Conservation (phyloP, 2,329 filamentous ascomycete species). For the Plectosphaerella plurivora region DNA sequence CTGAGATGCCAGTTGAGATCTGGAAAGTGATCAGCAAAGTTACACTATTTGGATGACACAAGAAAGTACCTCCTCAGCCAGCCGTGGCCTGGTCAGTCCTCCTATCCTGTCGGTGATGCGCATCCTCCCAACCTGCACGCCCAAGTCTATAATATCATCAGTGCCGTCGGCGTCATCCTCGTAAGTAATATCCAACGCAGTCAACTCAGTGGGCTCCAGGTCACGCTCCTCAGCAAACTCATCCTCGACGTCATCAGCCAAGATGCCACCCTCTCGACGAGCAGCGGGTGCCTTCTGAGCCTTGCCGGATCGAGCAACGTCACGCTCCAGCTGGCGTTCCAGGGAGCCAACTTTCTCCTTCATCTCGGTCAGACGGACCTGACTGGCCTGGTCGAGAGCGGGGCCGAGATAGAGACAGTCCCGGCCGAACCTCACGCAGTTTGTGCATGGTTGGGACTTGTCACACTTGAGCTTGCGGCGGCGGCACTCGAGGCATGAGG, state of each 20-base stretch:
- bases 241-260: conserved; percentile 48
- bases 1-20: conserved; percentile 29
- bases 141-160: conserved; percentile 66
- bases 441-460: conserved; percentile 66
- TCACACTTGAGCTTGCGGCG: conserved; percentile 76
- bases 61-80: conserved; percentile 61
- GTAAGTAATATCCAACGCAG: conserved; percentile 63
- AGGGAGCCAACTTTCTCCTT: conserved; percentile 74
- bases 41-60: too few relatives aligned
- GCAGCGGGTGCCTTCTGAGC: conserved; percentile 18
- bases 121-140: conserved; percentile 67
- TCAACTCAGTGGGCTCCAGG: conserved; percentile 59
- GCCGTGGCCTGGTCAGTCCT: conserved; percentile 64
- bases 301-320: conserved; percentile 43
- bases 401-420: conserved; percentile 62
- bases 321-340: conserved; percentile 65
- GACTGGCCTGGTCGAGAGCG: conserved; percentile 63
- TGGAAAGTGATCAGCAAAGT: conserved; percentile 6
- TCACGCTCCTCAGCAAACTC: conserved; percentile 56
- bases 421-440: conserved; percentile 52
- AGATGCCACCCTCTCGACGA: conserved; percentile 19
- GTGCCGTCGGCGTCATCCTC: conserved; percentile 54
- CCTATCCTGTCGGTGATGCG: conserved; percentile 71
- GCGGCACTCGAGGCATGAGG: conserved; percentile 66
- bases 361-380: conserved; percentile 68